These are phyloP conservation scores for Solanum bukasovii DNA, from an alignment of 257 asterid species.

Conservation along the genomic window DNA sequence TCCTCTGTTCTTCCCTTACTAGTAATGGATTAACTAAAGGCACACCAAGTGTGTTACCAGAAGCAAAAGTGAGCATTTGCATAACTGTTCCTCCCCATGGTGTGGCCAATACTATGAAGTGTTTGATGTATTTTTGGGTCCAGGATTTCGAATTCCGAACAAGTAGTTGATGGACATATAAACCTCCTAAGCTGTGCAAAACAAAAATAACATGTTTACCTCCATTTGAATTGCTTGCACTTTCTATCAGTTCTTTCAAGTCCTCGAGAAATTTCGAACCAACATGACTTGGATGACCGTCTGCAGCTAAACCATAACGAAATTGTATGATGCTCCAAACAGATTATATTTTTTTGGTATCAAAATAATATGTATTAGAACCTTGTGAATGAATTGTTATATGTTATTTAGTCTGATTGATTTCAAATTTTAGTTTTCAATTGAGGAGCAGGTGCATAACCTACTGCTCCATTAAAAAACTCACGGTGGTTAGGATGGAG, in stretches of 20 bases:
- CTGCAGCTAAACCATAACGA: too few relatives aligned
- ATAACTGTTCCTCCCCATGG: conserved; percentile 94
- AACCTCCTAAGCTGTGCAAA: conserved; percentile 51
- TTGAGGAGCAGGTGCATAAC: too few relatives aligned
- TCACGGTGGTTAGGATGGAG: too few relatives aligned
- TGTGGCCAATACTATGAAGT: conserved; percentile 53
- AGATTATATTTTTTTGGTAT: too few relatives aligned
- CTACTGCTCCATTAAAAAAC: too few relatives aligned
- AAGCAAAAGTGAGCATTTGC: conserved; percentile 55
- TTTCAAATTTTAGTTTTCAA: too few relatives aligned
- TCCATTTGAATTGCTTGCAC: conserved; percentile 38
- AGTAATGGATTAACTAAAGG: conserved; percentile 62
- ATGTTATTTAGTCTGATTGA: too few relatives aligned
- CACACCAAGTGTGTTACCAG: conserved; percentile 55
- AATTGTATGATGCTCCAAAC: too few relatives aligned
- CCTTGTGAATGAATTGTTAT: too few relatives aligned
- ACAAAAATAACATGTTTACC: conserved; percentile 50
- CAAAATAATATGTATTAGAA: too few relatives aligned
- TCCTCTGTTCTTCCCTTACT: conserved; percentile 61
- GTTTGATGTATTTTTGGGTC: conserved; percentile 54
- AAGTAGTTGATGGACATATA: conserved; percentile 57
- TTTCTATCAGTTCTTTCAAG: conserved; percentile 43
- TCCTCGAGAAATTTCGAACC: conserved; percentile 15
- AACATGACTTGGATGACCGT: conserved; percentile 13
- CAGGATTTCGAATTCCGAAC: conserved; percentile 32